Conservation (phyloP, 495 filamentous ascomycete genomes). For the Sabuloglossum arenarium region DNA sequence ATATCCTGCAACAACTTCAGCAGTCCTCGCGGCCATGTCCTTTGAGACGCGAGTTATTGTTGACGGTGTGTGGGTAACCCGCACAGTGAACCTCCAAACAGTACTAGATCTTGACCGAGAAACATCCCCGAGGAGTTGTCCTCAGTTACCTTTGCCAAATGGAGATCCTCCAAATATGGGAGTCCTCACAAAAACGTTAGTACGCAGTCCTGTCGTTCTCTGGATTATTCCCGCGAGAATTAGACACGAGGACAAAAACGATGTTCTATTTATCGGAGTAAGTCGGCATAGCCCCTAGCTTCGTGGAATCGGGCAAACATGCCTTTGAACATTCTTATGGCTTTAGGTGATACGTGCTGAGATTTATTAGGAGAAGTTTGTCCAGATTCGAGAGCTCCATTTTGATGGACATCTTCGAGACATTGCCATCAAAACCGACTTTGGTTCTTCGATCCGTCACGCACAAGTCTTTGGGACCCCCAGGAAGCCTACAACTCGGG, state of each 20-base stretch:
- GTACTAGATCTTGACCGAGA: conserved; percentile 15
- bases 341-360: not conserved
- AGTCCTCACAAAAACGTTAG: conserved; percentile 52
- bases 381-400: conserved; percentile 49
- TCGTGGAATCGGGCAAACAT: not conserved
- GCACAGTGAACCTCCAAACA: conserved; percentile 23
- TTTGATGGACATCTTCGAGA: conserved; percentile 44
- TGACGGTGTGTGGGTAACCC: conserved; percentile 37
- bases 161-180: conserved; percentile 31
- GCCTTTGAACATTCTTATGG: not conserved
- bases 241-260: conserved; percentile 44
- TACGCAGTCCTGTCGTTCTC: conserved; percentile 54
- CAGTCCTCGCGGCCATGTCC: not conserved
- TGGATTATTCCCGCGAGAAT: conserved; percentile 66
- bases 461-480: conserved; percentile 35
- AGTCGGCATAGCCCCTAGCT: conserved; percentile 10
- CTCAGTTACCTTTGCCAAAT: conserved; percentile 2
- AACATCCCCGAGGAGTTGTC: conserved; percentile 8
- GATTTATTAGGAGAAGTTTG: conserved; percentile 30
- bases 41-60: conserved; percentile 28
- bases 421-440: conserved; percentile 50
- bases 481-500: conserved; percentile 10
- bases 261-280: conserved; percentile 81
- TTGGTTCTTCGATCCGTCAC: conserved; percentile 47
- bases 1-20: not conserved